A percentile compares a stretch with the other conserved stretches of the same genome.
Conservation (phyloP, 2,329 filamentous ascomycete species). For the Botryotinia convoluta region DNA sequence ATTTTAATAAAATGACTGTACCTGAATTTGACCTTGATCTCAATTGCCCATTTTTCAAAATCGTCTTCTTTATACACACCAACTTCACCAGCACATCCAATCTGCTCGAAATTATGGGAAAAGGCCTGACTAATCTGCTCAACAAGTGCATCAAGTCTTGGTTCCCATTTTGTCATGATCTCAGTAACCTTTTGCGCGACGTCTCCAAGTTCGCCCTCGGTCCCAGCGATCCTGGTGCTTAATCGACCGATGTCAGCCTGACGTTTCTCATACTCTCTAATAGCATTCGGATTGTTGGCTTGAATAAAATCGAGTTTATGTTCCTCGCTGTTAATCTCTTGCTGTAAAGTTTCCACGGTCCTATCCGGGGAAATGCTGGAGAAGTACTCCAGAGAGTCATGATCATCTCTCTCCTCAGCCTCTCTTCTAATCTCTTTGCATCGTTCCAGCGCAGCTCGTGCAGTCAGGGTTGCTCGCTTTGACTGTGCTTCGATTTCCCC, state of each 20-base stretch:
- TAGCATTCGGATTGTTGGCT: constrained; percentile 69
- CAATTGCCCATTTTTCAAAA: constrained; percentile 90
- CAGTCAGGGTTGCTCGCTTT: constrained; percentile 41
- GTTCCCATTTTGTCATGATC: constrained; percentile 76
- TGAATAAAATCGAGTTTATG: constrained; percentile 78
- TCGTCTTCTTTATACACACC: constrained; percentile 84
- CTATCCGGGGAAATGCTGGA: constrained; percentile 47
- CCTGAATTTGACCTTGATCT: constrained; percentile 95
- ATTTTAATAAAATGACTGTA: constrained; percentile 43
- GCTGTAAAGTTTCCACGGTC: constrained; percentile 62
- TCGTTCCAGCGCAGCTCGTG: constrained; percentile 42
- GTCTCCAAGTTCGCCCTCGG: constrained; percentile 53
- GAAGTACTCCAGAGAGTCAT: constrained; percentile 41
- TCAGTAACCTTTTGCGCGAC: constrained; percentile 59
- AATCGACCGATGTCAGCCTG: constrained; percentile 66
- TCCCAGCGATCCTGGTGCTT: constrained; percentile 55
- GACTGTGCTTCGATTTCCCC: constrained; percentile 41
- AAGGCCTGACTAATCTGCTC: constrained; percentile 85
- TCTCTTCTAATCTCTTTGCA: constrained; percentile 37
- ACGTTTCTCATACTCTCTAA: constrained; percentile 75
- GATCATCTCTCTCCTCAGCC: constrained; percentile 43
- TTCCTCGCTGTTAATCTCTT: constrained; percentile 70
- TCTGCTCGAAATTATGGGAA: constrained; percentile 87
- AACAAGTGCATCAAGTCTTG: constrained; percentile 73
- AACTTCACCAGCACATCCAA: constrained; percentile 91